Base-by-base conservation (phyloP, 1,139 yeast species). In the Suhomyces bribrorum region DNA sequence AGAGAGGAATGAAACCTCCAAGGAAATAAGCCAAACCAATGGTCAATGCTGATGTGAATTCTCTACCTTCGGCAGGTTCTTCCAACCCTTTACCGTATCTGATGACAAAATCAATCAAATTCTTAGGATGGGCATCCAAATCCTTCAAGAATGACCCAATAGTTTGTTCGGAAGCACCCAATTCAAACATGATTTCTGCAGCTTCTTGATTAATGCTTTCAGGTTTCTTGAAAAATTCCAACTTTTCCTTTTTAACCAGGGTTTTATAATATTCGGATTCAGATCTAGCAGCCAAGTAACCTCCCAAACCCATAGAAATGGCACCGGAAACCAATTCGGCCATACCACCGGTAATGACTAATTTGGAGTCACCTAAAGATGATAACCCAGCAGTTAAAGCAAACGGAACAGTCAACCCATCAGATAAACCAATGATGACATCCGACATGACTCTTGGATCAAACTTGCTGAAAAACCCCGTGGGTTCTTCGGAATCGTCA, bases 231-330 rank as follows among this genome's bases (percentile, higher is more conserved):
- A 81, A 84, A 50, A 83, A 83, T 46, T 77, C 74, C 54, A 77
- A 71, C 56, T 83, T 84, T 59, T 85, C 92, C 56, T 77, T 73
- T 54, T 77, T 80, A 31, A 84, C 90, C 61, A 83, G 88, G 15
- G 83, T 72, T 40, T 69, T 67, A 60, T 83, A 83, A 59, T 81
- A 85, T 56, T 85, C 90, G 18, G 75, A 64, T 62, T 85, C 94
- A n/a, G 86, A 79, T 54, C 81, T 81, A 24, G 92, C 92, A 29
- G 92, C 94, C 46, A 85, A 68, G 57, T 74, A 85, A 13, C 94
- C 94, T 44, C 94, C 94, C 43, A 85, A 74, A 3, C 94, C 94
- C 94, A 85, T 85, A 16, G 90, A 83, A 29, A 85, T 84, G 31
- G 92, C 87, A 30, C 94, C 94, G 4, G 88, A 81, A 4, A 85